Evolutionary conservation across 2,329 filamentous ascomycete species (phyloP).

Genomic region (Exophiala viscosa): DNA sequence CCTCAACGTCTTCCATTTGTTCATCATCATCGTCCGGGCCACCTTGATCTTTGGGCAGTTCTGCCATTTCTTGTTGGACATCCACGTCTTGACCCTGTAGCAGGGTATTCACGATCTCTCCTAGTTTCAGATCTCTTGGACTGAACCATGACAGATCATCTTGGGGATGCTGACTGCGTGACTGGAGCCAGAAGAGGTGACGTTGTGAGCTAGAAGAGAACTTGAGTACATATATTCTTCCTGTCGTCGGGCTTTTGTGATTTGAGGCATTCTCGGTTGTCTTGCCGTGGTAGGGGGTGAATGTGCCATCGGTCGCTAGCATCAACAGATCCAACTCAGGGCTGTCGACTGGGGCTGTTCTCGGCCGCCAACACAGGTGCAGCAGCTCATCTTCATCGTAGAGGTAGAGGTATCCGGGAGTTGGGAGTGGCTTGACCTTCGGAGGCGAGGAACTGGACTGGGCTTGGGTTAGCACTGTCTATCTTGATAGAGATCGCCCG

Average conservation of each 20-base stretch:
- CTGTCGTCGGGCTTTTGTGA: constrained; percentile 67
- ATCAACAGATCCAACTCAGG: constrained; percentile 88
- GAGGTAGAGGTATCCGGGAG: constrained; percentile 84
- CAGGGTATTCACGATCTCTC: constrained; percentile 77
- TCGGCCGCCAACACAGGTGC: constrained; percentile 95
- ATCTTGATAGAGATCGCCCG: neutral
- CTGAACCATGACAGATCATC: constrained; percentile 76
- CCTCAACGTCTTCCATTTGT: constrained; percentile 74
- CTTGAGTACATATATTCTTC: constrained; percentile 88
- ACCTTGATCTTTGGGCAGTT: constrained; percentile 50
- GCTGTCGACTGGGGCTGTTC: constrained; percentile 64
- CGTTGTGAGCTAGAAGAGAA: constrained; percentile 89
- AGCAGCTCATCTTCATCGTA: constrained; percentile 91
- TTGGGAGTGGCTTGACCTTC: constrained; percentile 69
- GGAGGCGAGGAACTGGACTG: constrained; percentile 48
- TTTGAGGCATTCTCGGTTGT: constrained; percentile 55
- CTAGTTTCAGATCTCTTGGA: constrained; percentile 78
- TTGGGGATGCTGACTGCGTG: constrained; percentile 70
- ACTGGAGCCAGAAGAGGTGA: constrained; percentile 95
- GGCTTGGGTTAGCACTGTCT: neutral
- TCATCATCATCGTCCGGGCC: constrained; percentile 62
- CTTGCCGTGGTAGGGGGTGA: constrained; percentile 70
- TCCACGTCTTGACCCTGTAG: constrained; percentile 87
- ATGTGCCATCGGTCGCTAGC: constrained; percentile 84
- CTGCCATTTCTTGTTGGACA: constrained; percentile 67